Evolutionary conservation across 2,329 filamentous ascomycete genomes (phyloP).

Genomic region (Aureobasidium mangrovei): DNA sequence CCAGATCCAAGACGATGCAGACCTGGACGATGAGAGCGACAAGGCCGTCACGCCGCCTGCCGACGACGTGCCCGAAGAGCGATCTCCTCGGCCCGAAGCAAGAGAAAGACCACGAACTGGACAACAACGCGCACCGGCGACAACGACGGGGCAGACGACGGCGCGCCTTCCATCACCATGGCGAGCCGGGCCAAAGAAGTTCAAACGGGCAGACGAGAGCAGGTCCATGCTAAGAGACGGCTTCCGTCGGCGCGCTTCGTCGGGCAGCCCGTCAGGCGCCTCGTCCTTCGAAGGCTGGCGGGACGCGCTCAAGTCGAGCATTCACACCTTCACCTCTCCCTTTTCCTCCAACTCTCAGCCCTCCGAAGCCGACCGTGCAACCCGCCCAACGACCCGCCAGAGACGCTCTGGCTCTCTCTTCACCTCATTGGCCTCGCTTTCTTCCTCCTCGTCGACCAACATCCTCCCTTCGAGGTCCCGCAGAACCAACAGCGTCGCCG

Average conservation of each 20-base stretch:
- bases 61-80: not conserved
- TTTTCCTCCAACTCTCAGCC: constrained; percentile 17
- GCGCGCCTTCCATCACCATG: constrained; percentile 37
- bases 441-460: not conserved
- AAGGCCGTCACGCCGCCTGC: constrained; percentile 13
- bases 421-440: constrained; percentile 1
- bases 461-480: not conserved
- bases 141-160: not conserved
- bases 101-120: not conserved
- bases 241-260: constrained; percentile 32
- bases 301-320: constrained; percentile 22
- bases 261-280: constrained; percentile 24
- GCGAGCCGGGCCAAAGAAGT: constrained; percentile 32
- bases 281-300: constrained; percentile 18
- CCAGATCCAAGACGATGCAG: constrained; percentile 12
- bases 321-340: constrained; percentile 22
- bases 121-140: not conserved
- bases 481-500: not conserved
- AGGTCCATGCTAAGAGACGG: constrained; percentile 32
- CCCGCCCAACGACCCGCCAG: constrained; percentile 10
- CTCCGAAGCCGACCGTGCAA: constrained; percentile 15
- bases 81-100: constrained; percentile 3
- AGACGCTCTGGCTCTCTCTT: constrained; percentile 13
- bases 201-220: constrained; percentile 29
- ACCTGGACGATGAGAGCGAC: constrained; percentile 12